Base-by-base conservation (phyloP, 306 rosid species). In the Quercus engelmannii region DNA sequence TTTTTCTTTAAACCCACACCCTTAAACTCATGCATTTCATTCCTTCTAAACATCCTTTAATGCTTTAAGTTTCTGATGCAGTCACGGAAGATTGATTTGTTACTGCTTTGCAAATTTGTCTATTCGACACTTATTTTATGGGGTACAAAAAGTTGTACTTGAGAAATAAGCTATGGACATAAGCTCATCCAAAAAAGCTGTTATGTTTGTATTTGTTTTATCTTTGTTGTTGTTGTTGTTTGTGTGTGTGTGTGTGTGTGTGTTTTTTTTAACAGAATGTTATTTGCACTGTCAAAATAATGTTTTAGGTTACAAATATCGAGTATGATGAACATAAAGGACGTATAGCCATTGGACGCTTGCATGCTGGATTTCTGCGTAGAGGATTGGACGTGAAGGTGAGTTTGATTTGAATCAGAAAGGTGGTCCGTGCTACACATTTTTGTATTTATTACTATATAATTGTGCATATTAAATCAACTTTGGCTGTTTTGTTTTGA, bases 311-410 rank as follows among this genome's bases (percentile, higher is more conserved):
- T 75, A 92, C 99, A 75, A 95, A 86, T 85, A 91, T 89, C 3
- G 99, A 95, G 83, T 95, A 89, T 77, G 98, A 95, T 84, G 99
- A 91, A 82, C 99, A 95, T 85, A 95, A 95, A 83, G 99, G 99
- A 55, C 92, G 98, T 30, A 95, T 95, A 77, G 99, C 99, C 80
- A 95, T 95, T 84, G 99, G 99, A 78, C 99, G 99, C 75, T 86
- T 95, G 80, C 97, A 87, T 84, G 98, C 99, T 82, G 99, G 99
- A 76, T 74, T 54, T 73, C 86, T 95, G 81, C 74, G 58, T 67
- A 95, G 79, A 80, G 98, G 99, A 83, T 81, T 90, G 97, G 98
- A 91, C 62, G 96, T 95, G 79, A 90, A 56, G 92, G 99, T 95
- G 84, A 87, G 89, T 80, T 63, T 79, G 75, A 54, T 70, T 74